Base-by-base conservation (phyloP, 495 filamentous ascomycete genomes). In the Lindgomyces ingoldianus region DNA sequence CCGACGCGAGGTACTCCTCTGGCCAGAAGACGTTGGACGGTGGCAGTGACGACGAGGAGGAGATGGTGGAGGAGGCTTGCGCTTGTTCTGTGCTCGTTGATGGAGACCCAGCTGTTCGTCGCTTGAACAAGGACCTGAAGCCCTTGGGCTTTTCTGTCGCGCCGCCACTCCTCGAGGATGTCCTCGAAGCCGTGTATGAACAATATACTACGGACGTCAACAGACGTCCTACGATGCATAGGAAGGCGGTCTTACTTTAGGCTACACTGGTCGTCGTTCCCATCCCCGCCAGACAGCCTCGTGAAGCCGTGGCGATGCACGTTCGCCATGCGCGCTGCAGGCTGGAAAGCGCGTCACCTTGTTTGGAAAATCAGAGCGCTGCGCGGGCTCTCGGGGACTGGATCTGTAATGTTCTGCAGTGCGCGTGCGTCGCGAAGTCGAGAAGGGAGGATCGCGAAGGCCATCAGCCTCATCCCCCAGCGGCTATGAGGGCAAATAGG, bases 11-110 rank as follows among this genome's bases (percentile, higher is more conserved):
- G 36, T 52, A 62, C 36, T 62, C 21, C 22, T 54, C 30, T 10
- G 58, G 58, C 48, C 48, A 62, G 49, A 62, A 62, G 46, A 54
- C 47, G 8, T 11, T 16, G 36, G 58, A 19, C 50, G 29, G 50
- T 4, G n/a, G 29, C n/a, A 36, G 22, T 22, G 24, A 50, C 14
- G 47, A 50, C 6, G 47, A 46, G n/a, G 36, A 8, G 36, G 36
- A n/a, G n/a, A 8, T 41, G n/a, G 44, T 8, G 8, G 44, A 47
- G 44, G 14, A 22, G n/a, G 16, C 44, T 9, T 47, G 44, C n/a
- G 44, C 44, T 47, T 47, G 16, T n/a, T 19, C 44, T 19, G 44
- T 47, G 44, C 21, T 22, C 18, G 44, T 47, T 47, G 16, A 6
- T 8, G n/a, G 21, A 33, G 50, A 47, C n/a, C 4, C 14, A 19